Evolutionary conservation across 1,139 yeast species (phyloP).

Genomic region (Sugiyamaella pinicola): DNA sequence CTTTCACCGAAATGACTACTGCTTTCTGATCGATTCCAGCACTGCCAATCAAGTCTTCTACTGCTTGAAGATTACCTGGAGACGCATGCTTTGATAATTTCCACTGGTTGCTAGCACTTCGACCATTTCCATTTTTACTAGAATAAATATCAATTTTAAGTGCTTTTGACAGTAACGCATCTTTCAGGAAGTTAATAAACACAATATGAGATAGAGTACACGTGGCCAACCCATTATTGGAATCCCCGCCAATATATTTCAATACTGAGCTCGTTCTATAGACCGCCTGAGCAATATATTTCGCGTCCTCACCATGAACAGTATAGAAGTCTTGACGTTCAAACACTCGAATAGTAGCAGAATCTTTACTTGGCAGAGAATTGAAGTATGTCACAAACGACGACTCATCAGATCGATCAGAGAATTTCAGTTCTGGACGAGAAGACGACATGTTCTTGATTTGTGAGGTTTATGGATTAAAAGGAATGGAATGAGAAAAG

Average conservation of each 20-base stretch:
- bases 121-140: conserved; percentile 32
- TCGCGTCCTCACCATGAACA: conserved; percentile 74
- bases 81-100: conserved; percentile 65
- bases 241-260: conserved; percentile 52
- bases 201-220: conserved; percentile 80
- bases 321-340: conserved; percentile 81
- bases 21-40: conserved; percentile 56
- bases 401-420: conserved; percentile 63
- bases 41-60: conserved; percentile 70
- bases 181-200: conserved; percentile 63
- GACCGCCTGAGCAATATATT: conserved; percentile 75
- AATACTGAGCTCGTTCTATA: conserved; percentile 82
- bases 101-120: conserved; percentile 49
- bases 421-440: conserved; percentile 73
- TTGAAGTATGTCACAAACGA: conserved; percentile 63
- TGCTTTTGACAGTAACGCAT: conserved; percentile 70
- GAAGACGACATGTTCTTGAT: conserved; percentile 53
- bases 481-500: too few relatives aligned
- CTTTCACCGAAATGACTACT: conserved; percentile 72
- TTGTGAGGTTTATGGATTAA: too few relatives aligned
- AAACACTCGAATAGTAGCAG: conserved; percentile 61
- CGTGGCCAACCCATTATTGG: conserved; percentile 55
- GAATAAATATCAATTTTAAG: conserved; percentile 76
- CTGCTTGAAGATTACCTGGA: conserved; percentile 85
- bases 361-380: conserved; percentile 48